phyloP scores from a whole-genome alignment of 148 eudicot genomes.

The Drosera capensis region DNA sequence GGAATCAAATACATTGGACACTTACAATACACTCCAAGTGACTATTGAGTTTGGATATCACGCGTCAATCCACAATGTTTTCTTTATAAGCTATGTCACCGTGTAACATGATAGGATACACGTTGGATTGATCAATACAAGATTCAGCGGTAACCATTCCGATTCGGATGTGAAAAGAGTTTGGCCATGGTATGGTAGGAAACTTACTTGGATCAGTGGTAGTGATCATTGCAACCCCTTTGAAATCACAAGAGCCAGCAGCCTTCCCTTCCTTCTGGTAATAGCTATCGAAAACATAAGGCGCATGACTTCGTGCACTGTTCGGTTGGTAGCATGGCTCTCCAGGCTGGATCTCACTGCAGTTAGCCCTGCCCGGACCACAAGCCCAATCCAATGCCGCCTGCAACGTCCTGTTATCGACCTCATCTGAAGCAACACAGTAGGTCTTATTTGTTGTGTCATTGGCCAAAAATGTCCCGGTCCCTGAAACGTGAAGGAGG shows the following conservation, averaged over 20 bases:
- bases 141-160: not conserved
- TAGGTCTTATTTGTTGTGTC: conserved; percentile 76
- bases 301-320: conserved; percentile 63
- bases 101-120: too few relatives aligned
- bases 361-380: conserved; percentile 90
- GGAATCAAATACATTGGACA: too few relatives aligned
- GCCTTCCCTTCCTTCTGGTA: conserved; percentile 57
- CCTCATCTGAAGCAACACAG: conserved; percentile 57
- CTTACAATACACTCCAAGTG: too few relatives aligned
- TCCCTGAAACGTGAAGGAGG: conserved; percentile 69
- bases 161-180: not conserved
- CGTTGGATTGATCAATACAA: not conserved
- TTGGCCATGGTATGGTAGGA: not conserved
- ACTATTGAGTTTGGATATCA: too few relatives aligned
- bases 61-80: too few relatives aligned
- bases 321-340: conserved; percentile 74
- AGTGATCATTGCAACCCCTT: conserved; percentile 76
- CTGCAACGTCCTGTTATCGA: conserved; percentile 56
- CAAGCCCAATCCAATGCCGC: conserved; percentile 95
- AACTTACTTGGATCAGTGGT: conserved; percentile 82
- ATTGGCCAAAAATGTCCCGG: conserved; percentile 75
- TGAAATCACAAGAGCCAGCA: conserved; percentile 80
- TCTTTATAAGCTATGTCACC: too few relatives aligned
- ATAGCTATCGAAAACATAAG: conserved; percentile 86
- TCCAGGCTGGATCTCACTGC: conserved; percentile 82